Evolutionary conservation across 2,329 filamentous ascomycete genomes (phyloP).

Genomic region (Alternaria triticimaculans): DNA sequence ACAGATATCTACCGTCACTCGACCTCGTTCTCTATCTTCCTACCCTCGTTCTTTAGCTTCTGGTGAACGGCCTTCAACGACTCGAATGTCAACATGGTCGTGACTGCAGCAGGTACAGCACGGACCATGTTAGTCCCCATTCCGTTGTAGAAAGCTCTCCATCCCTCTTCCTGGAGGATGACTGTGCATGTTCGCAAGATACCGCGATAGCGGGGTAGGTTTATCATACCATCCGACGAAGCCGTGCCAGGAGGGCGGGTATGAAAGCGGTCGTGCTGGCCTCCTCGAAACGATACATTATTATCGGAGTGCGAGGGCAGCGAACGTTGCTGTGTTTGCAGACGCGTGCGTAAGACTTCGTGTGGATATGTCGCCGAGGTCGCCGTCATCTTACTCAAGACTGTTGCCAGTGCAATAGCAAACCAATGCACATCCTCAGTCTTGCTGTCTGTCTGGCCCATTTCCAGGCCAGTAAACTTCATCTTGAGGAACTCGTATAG

Average conservation of each 20-base stretch:
- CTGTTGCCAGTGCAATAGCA: conserved; percentile 85
- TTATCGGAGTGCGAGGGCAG: conserved; percentile 56
- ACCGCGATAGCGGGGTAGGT: conserved; percentile 70
- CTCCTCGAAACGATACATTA: conserved; percentile 57
- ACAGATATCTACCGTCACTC: not conserved
- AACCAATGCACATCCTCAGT: conserved; percentile 74
- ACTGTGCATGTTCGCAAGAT: conserved; percentile 81
- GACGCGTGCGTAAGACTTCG: conserved; percentile 89
- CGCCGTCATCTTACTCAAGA: conserved; percentile 91
- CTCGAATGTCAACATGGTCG: conserved; percentile 97
- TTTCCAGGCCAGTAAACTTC: conserved; percentile 85
- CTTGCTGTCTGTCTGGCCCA: conserved; percentile 71
- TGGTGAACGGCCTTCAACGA: conserved; percentile 65
- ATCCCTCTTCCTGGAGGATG: conserved; percentile 90
- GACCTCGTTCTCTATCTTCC: conserved; percentile 29
- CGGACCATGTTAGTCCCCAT: conserved; percentile 98
- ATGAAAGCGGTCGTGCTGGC: conserved; percentile 48
- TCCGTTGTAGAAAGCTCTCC: conserved; percentile 95
- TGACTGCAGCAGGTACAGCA: conserved; percentile 92
- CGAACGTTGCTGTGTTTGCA: conserved; percentile 90
- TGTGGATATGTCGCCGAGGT: conserved; percentile 97
- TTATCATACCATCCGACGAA: conserved; percentile 65
- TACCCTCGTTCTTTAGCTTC: conserved; percentile 61
- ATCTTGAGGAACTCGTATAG: conserved; percentile 94
- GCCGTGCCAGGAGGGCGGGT: conserved; percentile 53